Percentiles rank a stretch among this genome's conserved stretches.
Conservation (phyloP, 2,329 filamentous ascomycete species). For the Alternaria panax region DNA sequence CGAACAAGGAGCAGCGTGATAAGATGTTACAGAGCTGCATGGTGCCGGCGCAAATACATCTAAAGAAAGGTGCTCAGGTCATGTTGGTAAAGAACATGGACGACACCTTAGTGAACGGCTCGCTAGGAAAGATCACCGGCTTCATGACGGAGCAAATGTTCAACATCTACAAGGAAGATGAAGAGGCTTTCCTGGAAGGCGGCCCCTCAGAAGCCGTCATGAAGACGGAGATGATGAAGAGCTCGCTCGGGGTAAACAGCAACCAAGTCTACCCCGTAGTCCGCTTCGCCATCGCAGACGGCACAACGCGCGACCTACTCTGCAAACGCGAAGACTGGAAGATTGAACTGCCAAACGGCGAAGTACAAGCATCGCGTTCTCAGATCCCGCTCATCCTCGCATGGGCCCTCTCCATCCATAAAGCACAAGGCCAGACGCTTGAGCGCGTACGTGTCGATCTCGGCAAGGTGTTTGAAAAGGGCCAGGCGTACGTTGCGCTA, state of each 20-base stretch:
- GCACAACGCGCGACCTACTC: slow-evolving; percentile 76
- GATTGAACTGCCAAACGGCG: slow-evolving; percentile 92
- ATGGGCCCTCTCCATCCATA: slow-evolving; percentile 97
- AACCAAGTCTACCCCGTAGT: slow-evolving; percentile 79
- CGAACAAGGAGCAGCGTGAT: slow-evolving; percentile 73
- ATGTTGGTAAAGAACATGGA: slow-evolving; percentile 99
- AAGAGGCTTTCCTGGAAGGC: slow-evolving; percentile 62
- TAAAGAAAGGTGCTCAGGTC: slow-evolving; percentile 94
- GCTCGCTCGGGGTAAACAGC: slow-evolving; percentile 56
- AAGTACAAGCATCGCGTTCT: slow-evolving; percentile 85
- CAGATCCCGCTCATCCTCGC: slow-evolving; percentile 85
- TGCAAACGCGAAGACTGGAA: slow-evolving; percentile 94
- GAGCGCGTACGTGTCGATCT: slow-evolving; percentile 95
- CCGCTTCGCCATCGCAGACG: slow-evolving; percentile 80
- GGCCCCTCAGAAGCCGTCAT: slow-evolving; percentile 51
- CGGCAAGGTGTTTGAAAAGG: slow-evolving; percentile 92
- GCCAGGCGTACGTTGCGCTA: slow-evolving; percentile 95
- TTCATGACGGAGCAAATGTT: slow-evolving; percentile 78
- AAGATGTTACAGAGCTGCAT: slow-evolving; percentile 89
- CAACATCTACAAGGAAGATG: slow-evolving; percentile 64
- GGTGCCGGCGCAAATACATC: slow-evolving; percentile 78
- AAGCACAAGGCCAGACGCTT: slow-evolving; percentile 93
- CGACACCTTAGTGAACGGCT: slow-evolving; percentile 91
- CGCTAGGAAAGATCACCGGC: slow-evolving; percentile 81
- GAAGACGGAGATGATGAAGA: slow-evolving; percentile 59